Conservation (phyloP, 305 asterid genomes). For the Rubia tinctorum region DNA sequence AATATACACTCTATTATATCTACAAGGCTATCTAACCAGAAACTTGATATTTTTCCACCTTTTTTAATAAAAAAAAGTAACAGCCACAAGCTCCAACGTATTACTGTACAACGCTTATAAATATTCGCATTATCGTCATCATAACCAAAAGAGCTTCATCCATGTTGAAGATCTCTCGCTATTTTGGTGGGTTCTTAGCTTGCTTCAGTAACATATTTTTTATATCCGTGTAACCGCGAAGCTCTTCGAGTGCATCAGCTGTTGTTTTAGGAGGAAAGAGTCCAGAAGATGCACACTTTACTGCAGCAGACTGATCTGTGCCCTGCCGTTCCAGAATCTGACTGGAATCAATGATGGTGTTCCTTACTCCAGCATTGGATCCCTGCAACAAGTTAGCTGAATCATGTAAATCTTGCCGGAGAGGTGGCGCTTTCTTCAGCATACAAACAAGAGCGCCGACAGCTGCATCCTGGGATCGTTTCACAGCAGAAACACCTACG, state of each 20-base stretch:
- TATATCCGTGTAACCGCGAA: constrained; percentile 39
- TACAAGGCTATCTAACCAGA: constrained; percentile 4
- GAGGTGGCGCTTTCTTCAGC: constrained; percentile 82
- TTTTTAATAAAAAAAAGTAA: not conserved
- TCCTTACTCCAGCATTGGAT: constrained; percentile 27
- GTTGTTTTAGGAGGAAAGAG: constrained; percentile 49
- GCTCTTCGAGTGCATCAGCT: constrained; percentile 67
- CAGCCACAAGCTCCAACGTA: not conserved
- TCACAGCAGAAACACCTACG: constrained; percentile 24
- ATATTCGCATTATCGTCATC: not conserved
- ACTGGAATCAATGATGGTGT: constrained; percentile 18
- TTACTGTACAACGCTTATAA: constrained; percentile 7
- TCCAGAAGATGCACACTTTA: constrained; percentile 33
- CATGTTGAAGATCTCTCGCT: constrained; percentile 8
- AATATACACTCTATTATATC: constrained; percentile 9
- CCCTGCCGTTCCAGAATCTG: constrained; percentile 22
- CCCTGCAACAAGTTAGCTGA: constrained; percentile 27
- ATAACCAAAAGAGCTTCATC: not conserved
- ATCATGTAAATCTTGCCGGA: constrained; percentile 34
- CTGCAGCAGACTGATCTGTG: constrained; percentile 19
- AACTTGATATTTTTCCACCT: not conserved
- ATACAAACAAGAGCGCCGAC: constrained; percentile 62
- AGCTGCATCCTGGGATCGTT: constrained; percentile 61
- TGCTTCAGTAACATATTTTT: constrained; percentile 47
- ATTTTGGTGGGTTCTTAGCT: constrained; percentile 28